phyloP scores from a whole-genome alignment of 2,329 filamentous ascomycete genomes.

The Harringtonia aguacate region DNA sequence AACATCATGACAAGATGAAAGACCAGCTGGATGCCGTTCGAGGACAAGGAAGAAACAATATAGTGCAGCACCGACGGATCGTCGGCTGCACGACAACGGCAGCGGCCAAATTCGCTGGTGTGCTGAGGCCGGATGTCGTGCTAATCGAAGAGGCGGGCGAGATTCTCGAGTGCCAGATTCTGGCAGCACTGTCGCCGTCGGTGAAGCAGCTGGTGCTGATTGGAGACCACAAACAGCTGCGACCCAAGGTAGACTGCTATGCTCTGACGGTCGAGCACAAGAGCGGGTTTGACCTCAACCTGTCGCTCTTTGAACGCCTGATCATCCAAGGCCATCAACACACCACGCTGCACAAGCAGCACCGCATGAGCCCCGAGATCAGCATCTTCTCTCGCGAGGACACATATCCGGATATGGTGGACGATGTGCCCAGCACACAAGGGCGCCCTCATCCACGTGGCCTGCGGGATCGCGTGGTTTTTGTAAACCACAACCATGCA shows the following conservation, averaged over 20 bases:
- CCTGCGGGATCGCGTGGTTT: constrained; percentile 48
- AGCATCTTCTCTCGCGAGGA: constrained; percentile 34
- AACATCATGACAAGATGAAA: neutral
- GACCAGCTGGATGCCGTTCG: constrained; percentile 27
- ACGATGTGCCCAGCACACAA: constrained; percentile 40
- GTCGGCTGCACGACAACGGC: constrained; percentile 64
- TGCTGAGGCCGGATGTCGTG: constrained; percentile 50
- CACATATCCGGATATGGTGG: constrained; percentile 53
- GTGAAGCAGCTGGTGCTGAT: constrained; percentile 59
- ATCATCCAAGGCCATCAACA: constrained; percentile 42
- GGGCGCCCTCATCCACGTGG: constrained; percentile 40
- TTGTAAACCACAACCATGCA: constrained; percentile 49
- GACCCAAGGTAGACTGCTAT: constrained; percentile 56
- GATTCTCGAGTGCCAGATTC: constrained; percentile 56
- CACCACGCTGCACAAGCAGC: constrained; percentile 47
- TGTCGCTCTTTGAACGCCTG: constrained; percentile 59
- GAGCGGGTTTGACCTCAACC: constrained; percentile 54
- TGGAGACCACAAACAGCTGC: constrained; percentile 63
- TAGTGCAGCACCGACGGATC: constrained; percentile 35
- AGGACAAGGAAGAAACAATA: neutral
- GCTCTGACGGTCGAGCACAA: constrained; percentile 51
- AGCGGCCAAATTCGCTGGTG: constrained; percentile 49
- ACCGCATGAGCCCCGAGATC: constrained; percentile 60
- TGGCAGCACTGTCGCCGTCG: constrained; percentile 42
- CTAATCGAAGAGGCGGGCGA: constrained; percentile 66